Evolutionary conservation across 345 rosid species (phyloP).

Genomic region (Heritiera littoralis): DNA sequence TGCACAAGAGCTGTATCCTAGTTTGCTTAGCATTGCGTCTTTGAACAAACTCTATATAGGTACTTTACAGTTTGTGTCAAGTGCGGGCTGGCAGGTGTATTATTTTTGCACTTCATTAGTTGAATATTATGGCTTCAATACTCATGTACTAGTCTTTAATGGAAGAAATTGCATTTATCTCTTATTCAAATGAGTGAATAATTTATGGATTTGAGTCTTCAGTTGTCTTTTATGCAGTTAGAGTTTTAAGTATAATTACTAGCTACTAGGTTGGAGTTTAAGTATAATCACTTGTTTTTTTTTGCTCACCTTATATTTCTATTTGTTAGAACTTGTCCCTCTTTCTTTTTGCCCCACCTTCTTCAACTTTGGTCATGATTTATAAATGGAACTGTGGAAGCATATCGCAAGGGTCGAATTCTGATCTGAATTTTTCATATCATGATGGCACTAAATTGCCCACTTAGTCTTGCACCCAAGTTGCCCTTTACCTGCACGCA

Average conservation of each 20-base stretch:
- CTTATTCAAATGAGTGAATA: not conserved
- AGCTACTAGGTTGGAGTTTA: no score
- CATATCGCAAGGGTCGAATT: not conserved
- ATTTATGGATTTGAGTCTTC: not conserved
- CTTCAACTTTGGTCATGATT: not conserved
- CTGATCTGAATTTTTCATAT: no score
- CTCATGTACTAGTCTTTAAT: not conserved
- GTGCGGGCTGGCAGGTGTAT: not conserved
- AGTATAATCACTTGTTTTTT: no score
- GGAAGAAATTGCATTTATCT: constrained; percentile 9
- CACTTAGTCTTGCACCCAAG: no score
- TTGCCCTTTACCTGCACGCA: no score
- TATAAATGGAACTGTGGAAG: not conserved
- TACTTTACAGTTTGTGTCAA: constrained; percentile 3
- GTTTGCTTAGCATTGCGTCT: not conserved
- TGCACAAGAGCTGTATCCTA: not conserved
- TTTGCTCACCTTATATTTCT: not conserved
- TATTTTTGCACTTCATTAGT: not conserved
- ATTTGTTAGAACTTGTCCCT: not conserved
- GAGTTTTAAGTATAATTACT: not conserved
- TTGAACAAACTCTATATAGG: not conserved
- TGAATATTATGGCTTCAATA: constrained; percentile 5
- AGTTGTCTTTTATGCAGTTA: not conserved
- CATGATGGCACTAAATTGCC: no score
- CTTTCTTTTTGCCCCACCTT: not conserved